These are phyloP conservation scores for Thoreauomyces humboldtii DNA, from an alignment of 192 early-diverging fungal genomes.

Conservation along the genomic window DNA sequence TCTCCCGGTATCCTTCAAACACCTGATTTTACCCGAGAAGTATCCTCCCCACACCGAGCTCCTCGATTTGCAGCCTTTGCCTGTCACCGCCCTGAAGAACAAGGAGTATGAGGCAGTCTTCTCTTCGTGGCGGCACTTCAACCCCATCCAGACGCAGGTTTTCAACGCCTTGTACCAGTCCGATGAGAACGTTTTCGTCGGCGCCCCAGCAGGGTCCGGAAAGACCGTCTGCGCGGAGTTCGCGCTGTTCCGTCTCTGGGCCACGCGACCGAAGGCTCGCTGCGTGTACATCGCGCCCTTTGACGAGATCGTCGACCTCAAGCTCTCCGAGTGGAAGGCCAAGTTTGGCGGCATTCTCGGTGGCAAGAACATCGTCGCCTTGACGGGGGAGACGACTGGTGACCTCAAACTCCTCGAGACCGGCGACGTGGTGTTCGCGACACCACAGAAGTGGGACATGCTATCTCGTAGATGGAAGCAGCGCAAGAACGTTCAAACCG, in stretches of 20 bases:
- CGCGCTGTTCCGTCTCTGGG: constrained; percentile 88
- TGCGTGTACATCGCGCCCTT: constrained; percentile 92
- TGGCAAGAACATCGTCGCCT: constrained; percentile 81
- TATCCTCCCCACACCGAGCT: constrained; percentile 93
- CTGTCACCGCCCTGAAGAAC: constrained; percentile 74
- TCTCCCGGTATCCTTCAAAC: constrained; percentile 88
- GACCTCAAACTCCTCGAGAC: constrained; percentile 86
- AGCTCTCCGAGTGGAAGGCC: constrained; percentile 75
- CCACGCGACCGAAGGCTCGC: constrained; percentile 53
- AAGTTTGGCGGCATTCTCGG: constrained; percentile 78
- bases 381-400: constrained; percentile 87
- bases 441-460: constrained; percentile 92
- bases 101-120: constrained; percentile 72
- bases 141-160: constrained; percentile 94
- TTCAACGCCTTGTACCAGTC: constrained; percentile 84
- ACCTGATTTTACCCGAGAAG: constrained; percentile 88
- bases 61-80: constrained; percentile 88
- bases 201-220: constrained; percentile 87
- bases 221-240: constrained; percentile 96
- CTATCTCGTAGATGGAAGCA: constrained; percentile 94
- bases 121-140: constrained; percentile 66
- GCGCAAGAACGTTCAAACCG: constrained; percentile 85
- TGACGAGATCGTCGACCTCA: constrained; percentile 75
- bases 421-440: constrained; percentile 89
- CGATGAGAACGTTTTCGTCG: constrained; percentile 89